Conservation (phyloP, 352 stramenopile genomes). For the Albugo laibachii region DNA sequence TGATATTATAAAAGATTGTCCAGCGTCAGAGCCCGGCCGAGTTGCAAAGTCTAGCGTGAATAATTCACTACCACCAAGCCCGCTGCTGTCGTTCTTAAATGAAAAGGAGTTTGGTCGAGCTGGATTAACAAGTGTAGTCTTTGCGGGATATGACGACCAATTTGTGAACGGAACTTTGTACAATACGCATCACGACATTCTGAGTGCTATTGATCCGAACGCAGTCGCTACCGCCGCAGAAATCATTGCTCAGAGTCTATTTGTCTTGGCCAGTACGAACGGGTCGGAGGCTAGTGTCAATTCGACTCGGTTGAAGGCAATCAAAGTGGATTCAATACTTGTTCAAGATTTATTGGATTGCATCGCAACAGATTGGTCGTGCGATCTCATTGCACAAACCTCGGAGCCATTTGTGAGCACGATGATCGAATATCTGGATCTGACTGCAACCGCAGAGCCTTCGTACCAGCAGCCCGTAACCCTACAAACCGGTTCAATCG, state of each 20-base stretch:
- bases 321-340: constrained; percentile 29
- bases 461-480: constrained; percentile 26
- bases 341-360: constrained; percentile 36
- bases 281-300: constrained; percentile 13
- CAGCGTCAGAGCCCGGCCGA: constrained; percentile 13
- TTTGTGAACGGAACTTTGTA: constrained; percentile 29
- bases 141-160: constrained; percentile 39
- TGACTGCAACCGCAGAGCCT: constrained; percentile 22
- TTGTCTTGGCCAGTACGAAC: constrained; percentile 30
- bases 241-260: constrained; percentile 51
- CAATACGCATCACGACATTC: constrained; percentile 47
- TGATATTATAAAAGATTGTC: background rate
- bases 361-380: constrained; percentile 44
- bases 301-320: constrained; percentile 5
- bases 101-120: constrained; percentile 34
- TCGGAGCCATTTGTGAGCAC: constrained; percentile 35
- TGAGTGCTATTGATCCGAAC: constrained; percentile 20
- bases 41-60: constrained; percentile 8
- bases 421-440: constrained; percentile 41
- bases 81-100: constrained; percentile 58
- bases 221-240: constrained; percentile 40
- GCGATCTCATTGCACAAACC: constrained; percentile 42
- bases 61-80: constrained; percentile 30
- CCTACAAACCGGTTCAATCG: constrained; percentile 32
- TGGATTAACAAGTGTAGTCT: constrained; percentile 34